Conservation (phyloP, 495 filamentous ascomycete genomes). For the Geoglossum glabrum region DNA sequence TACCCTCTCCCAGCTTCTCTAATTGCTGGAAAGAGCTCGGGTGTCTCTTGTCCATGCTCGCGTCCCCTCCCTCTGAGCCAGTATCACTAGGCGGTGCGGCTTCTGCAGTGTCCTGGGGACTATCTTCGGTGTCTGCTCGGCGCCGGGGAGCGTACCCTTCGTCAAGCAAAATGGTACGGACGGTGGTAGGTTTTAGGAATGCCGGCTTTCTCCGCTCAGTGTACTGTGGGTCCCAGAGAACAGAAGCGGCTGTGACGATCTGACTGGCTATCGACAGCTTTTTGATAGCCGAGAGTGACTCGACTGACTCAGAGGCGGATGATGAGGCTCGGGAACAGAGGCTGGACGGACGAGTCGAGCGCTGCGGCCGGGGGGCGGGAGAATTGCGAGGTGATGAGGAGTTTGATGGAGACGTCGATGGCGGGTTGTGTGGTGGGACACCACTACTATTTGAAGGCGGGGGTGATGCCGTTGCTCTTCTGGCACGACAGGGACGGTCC, state of each 20-base stretch:
- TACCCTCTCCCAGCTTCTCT: conserved; percentile 73
- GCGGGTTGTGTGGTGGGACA: neutral
- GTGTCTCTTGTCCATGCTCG: conserved; percentile 9
- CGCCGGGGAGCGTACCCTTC: neutral
- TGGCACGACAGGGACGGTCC: neutral
- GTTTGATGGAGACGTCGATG: neutral
- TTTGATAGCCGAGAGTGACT: neutral
- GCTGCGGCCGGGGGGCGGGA: neutral
- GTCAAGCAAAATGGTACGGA: neutral
- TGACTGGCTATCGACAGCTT: conserved; percentile 1
- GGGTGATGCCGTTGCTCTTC: neutral
- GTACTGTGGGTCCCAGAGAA: conserved; percentile 7
- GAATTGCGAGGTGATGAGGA: neutral
- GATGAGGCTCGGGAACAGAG: neutral
- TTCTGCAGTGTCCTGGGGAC: neutral
- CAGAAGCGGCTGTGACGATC: neutral
- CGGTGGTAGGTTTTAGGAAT: conserved; percentile 1
- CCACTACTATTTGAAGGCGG: neutral
- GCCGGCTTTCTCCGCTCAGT: neutral
- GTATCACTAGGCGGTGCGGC: neutral
- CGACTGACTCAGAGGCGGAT: neutral
- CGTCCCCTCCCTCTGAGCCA: neutral
- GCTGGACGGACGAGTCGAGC: neutral
- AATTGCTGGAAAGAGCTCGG: conserved; percentile 10
- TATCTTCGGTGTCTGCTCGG: neutral